Evolutionary conservation across 768 basidiomycete genomes (phyloP).

Genomic region (Pleurotus salmoneostramineus): DNA sequence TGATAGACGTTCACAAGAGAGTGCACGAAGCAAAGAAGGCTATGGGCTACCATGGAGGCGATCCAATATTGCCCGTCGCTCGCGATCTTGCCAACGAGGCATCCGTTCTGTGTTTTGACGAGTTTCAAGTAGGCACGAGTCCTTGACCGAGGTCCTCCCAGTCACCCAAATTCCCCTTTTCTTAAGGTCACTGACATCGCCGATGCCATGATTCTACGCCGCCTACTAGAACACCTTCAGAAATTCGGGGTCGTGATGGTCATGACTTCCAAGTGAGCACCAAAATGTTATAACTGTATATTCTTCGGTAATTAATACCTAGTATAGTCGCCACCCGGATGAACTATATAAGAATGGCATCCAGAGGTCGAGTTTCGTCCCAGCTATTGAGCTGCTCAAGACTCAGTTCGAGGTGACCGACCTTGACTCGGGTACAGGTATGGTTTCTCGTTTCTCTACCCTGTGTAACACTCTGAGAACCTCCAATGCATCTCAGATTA

Average conservation of each 20-base stretch:
- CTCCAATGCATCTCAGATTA: conserved; percentile 58
- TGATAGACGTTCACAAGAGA: conserved; percentile 97
- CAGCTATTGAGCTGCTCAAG: conserved; percentile 93
- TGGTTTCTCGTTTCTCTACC: conserved; percentile 12
- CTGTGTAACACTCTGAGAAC: neutral
- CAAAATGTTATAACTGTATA: conserved; percentile 22
- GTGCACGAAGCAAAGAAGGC: conserved; percentile 77
- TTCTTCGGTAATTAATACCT: conserved; percentile 2
- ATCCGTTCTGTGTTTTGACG: conserved; percentile 90
- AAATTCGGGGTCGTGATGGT: conserved; percentile 90
- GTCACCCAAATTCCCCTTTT: neutral
- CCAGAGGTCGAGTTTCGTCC: conserved; percentile 90
- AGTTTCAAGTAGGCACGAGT: conserved; percentile 75
- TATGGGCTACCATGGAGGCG: conserved; percentile 65
- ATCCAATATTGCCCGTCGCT: conserved; percentile 86
- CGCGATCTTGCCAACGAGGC: conserved; percentile 83
- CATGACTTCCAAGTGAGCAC: conserved; percentile 87
- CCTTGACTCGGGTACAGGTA: conserved; percentile 93
- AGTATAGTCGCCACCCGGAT: conserved; percentile 86
- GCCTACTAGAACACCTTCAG: conserved; percentile 82
- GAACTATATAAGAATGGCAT: conserved; percentile 99
- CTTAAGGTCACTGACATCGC: conserved; percentile 90
- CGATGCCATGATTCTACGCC: conserved; percentile 95
- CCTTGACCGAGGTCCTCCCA: conserved; percentile 6
- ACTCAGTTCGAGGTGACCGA: conserved; percentile 83